Percentiles rank a stretch among this genome's conserved stretches.
Evolutionary conservation across 257 asterid species (phyloP).

Genomic region (Misopates orontium): DNA sequence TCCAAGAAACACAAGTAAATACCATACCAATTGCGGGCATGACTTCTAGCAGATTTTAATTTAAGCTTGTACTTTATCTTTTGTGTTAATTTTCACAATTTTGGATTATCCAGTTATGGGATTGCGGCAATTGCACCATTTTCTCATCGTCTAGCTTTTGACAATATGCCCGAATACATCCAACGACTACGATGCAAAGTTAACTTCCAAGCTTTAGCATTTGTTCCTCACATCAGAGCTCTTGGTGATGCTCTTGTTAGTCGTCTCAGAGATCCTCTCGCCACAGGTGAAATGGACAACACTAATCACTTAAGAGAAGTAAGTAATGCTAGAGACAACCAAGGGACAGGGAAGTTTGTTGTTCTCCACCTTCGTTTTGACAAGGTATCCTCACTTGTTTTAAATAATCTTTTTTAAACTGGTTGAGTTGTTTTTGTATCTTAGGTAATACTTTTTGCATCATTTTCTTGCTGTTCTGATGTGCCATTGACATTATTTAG

Average conservation of each 20-base stretch:
- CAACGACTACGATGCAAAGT: constrained; percentile 95
- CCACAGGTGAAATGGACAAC: constrained; percentile 38
- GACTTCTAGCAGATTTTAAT: no score
- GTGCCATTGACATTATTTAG: no score
- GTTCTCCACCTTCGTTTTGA: constrained; percentile 97
- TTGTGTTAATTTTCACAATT: background rate
- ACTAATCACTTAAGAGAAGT: constrained; percentile 49
- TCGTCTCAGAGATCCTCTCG: constrained; percentile 67
- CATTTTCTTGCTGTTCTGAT: background rate
- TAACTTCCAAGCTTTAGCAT: constrained; percentile 82
- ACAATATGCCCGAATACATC: constrained; percentile 87
- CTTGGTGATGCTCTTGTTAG: constrained; percentile 86
- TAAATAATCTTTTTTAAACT: background rate
- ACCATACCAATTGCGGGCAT: no score
- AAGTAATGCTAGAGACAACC: constrained; percentile 36
- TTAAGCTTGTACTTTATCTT: no score
- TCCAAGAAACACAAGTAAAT: no score
- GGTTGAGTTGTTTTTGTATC: background rate
- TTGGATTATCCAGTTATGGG: constrained; percentile 65
- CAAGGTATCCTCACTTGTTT: constrained; percentile 52
- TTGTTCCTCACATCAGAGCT: constrained; percentile 85
- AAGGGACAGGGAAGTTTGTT: constrained; percentile 70
- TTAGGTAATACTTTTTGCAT: background rate
- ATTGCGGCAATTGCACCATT: constrained; percentile 96
- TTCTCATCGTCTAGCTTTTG: constrained; percentile 91